Evolutionary conservation across 805 yeast genomes (phyloP), one percentile per base, ranked within the genome.

Genomic region (Clavispora santaluciae): DNA sequence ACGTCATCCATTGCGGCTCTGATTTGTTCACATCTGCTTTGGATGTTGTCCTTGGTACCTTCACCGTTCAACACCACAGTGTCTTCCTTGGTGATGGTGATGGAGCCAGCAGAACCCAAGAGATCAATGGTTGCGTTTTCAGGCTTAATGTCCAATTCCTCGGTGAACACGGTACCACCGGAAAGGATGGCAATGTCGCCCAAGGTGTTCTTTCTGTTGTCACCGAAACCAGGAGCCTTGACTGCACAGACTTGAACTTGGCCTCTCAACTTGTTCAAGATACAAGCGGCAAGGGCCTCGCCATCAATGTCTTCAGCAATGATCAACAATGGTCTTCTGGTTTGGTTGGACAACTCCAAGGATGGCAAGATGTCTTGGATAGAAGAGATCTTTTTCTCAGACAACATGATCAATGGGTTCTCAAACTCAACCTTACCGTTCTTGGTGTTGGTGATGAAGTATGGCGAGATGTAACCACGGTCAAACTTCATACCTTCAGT

Each of bases 181-280:
- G 97, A 83, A 48, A 90, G 76, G 57, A 88, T 83, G 59, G 96
- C 96, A 66, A 93, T 81, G 67, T 93, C 99, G 53, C 96, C 96
- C 49, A 93, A 73, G 51, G 86, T 89, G 76, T 89, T 89, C 78
- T 87, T 86, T 74, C 97, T 85, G 82, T 93, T 90, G 75, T 93
- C 99, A 67, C 98, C 99, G 60, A 91, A 93, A 39, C 99, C 99
- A 57, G 99, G 99, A 24, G 98, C 96, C 77, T 90, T 91, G 53
- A 93, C 96, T 55, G 93, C 95, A 63, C 93, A 86, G 46, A 93
- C 97, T 70, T 88, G 95, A 46, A 93, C 97, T 75, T 91, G 98
- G 54, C 97, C 97, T 74, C 97, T 86, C 61, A 93, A 78, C 74
- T 93, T 93, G 80, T 93, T 93, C 66, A 93, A 78, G 57, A 93